Evolutionary conservation across 2,329 filamentous ascomycete species (phyloP).

Genomic region (Cadophora malorum): DNA sequence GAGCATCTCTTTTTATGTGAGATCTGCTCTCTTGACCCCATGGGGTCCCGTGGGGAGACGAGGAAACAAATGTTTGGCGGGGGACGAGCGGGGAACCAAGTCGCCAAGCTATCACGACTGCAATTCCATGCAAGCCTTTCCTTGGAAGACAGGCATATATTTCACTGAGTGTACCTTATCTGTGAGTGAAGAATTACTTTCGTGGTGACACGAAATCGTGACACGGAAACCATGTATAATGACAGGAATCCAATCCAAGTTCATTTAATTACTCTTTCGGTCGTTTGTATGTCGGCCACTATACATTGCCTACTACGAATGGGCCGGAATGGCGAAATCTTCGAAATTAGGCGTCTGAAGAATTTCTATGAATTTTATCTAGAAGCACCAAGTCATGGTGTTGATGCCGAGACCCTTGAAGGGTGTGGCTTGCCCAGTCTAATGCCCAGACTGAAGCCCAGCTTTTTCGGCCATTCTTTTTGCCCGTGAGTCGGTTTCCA

Average conservation of each 20-base stretch:
- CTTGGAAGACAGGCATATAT: constrained; percentile 11
- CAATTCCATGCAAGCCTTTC: constrained; percentile 3
- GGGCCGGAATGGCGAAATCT: no score
- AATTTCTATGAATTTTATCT: no score
- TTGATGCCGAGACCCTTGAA: neutral
- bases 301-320: no score
- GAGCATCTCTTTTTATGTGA: constrained; percentile 2
- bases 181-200: neutral
- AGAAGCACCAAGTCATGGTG: neutral
- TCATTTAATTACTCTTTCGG: no score
- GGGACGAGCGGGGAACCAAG: constrained; percentile 13
- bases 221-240: no score
- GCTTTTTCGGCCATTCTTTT: constrained; percentile 14
- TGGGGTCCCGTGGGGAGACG: constrained; percentile 9
- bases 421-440: constrained; percentile 10
- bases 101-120: constrained; percentile 9
- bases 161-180: neutral
- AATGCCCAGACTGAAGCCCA: neutral
- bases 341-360: no score
- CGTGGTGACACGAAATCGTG: no score
- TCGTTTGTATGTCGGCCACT: no score
- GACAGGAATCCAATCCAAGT: no score
- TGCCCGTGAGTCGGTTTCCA: neutral
- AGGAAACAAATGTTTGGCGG: neutral
- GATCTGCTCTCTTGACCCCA: neutral